A percentile compares a stretch with the other conserved stretches of the same genome.
Evolutionary conservation across 441 rosid genomes (phyloP).

Genomic region (Omphalea diandra): DNA sequence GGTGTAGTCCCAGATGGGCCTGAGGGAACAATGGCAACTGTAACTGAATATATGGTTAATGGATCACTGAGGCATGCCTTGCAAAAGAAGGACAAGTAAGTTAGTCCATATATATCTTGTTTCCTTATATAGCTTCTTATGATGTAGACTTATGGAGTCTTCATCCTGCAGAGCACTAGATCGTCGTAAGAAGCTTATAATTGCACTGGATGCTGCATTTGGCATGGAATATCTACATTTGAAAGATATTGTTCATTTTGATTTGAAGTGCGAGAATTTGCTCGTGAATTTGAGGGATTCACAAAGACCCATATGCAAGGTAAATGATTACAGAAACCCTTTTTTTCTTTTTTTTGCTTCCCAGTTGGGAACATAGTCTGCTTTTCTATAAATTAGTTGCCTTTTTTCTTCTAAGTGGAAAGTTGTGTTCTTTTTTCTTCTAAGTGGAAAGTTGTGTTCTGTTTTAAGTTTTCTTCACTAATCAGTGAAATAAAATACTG

Average conservation of each 20-base stretch:
- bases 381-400: not conserved
- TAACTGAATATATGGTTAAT: slow-evolving; percentile 94
- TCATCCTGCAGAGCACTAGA: slow-evolving; percentile 60
- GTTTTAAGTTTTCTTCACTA: not conserved
- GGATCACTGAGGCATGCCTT: slow-evolving; percentile 94
- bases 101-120: not conserved
- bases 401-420: not conserved
- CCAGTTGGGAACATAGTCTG: not conserved
- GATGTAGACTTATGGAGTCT: slow-evolving; percentile 17
- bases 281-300: slow-evolving; percentile 87
- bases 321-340: slow-evolving; percentile 17
- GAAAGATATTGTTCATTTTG: slow-evolving; percentile 86
- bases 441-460: not conserved
- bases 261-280: slow-evolving; percentile 89
- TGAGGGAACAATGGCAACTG: slow-evolving; percentile 91
- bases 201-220: slow-evolving; percentile 88
- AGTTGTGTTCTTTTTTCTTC: not conserved
- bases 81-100: slow-evolving; percentile 82
- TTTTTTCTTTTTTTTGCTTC: not conserved
- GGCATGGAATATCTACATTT: slow-evolving; percentile 95
- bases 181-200: slow-evolving; percentile 69
- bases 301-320: slow-evolving; percentile 93
- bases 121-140: not conserved
- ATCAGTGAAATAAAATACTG: not conserved
- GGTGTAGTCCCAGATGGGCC: slow-evolving; percentile 99